Conservation (phyloP, 2,329 filamentous ascomycete genomes). For the Sporothrix brasiliensis region DNA sequence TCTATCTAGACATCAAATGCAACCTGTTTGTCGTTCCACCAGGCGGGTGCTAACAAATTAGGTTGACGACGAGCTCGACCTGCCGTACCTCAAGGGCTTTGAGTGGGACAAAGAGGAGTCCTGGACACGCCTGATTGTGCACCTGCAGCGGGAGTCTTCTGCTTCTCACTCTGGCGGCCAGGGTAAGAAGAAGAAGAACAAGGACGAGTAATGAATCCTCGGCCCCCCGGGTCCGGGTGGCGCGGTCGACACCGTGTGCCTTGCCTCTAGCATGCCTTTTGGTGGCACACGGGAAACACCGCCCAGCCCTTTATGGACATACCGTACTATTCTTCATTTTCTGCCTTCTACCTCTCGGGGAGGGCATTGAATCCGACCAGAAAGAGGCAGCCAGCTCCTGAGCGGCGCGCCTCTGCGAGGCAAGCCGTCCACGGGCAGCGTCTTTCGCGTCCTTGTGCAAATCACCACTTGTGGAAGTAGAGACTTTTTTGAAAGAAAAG, state of each 20-base stretch:
- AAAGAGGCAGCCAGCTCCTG: background rate
- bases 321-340: conserved; percentile 16
- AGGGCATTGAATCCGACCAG: conserved; percentile 12
- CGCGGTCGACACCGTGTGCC: background rate
- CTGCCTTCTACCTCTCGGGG: background rate
- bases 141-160: conserved; percentile 69
- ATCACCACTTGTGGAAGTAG: conserved; percentile 26
- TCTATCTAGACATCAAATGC: conserved; percentile 29
- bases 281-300: background rate
- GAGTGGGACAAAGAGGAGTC: conserved; percentile 95
- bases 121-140: conserved; percentile 84
- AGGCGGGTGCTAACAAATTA: conserved; percentile 44
- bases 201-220: conserved; percentile 49
- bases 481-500: background rate
- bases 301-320: background rate
- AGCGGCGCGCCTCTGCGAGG: conserved; percentile 29
- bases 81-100: conserved; percentile 87
- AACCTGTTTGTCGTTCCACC: background rate
- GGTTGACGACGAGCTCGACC: conserved; percentile 89
- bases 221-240: conserved; percentile 10
- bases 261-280: background rate
- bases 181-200: conserved; percentile 66
- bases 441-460: conserved; percentile 22
- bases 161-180: conserved; percentile 37
- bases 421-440: conserved; percentile 3